phyloP scores from a whole-genome alignment of 345 rosid genomes.

The Jatropha curcas region DNA sequence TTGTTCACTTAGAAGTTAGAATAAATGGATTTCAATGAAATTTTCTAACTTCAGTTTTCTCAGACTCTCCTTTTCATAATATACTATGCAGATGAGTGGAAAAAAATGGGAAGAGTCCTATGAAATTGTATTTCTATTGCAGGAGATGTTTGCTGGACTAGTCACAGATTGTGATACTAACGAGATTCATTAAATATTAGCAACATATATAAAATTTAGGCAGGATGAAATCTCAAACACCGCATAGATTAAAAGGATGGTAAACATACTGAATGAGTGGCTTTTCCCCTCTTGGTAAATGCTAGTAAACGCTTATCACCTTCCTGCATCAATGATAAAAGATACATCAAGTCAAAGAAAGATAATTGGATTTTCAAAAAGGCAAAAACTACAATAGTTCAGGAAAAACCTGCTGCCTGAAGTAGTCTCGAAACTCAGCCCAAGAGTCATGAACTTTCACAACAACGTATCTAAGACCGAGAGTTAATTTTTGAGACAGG shows the following conservation, averaged over 20 bases:
- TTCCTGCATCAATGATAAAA: constrained; percentile 47
- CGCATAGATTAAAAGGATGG: constrained; percentile 15
- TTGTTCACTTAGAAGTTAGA: not conserved
- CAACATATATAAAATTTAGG: not conserved
- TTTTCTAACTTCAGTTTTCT: not conserved
- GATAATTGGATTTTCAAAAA: not conserved
- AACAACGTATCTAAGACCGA: constrained; percentile 59
- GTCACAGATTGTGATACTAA: not conserved
- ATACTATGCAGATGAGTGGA: not conserved
- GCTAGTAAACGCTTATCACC: constrained; percentile 86
- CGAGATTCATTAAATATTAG: not conserved
- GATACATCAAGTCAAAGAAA: not conserved
- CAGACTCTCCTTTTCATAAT: not conserved
- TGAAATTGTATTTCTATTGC: not conserved
- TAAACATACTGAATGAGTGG: constrained; percentile 68
- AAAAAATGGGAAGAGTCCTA: not conserved
- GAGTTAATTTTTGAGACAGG: constrained; percentile 38
- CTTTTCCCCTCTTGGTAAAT: constrained; percentile 83
- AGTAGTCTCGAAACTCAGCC: constrained; percentile 73
- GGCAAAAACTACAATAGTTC: not conserved
- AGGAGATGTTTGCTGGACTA: not conserved
- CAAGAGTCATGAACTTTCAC: constrained; percentile 80
- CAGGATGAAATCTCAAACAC: not conserved
- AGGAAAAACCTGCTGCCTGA: constrained; percentile 66
- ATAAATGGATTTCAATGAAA: not conserved